Base-by-base conservation (phyloP, 805 yeast species). In the Pichia scutulata region DNA sequence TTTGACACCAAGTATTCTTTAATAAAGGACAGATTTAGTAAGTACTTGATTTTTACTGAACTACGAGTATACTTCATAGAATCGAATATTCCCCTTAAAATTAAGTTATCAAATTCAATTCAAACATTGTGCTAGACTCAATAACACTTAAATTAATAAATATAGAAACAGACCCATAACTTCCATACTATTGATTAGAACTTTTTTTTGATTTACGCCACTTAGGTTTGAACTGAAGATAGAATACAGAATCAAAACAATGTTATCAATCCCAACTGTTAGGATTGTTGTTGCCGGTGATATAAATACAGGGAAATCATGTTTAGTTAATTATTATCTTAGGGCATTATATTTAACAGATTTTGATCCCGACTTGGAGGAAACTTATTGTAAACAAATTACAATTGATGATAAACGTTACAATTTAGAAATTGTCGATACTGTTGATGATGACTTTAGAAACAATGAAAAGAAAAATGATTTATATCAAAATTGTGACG, bases 381-480 rank as follows among this genome's bases (percentile, higher is more conserved):
- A 67, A 24, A 54, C 55, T 0, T 68, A 62, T 50, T 48, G 36
- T 14, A 56, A 58, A 26, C 41, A 41, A 7, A 43, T 55, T 6
- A 33, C 61, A 39, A 65, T 73, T 24, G 74, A 74, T 50, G 69
- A 62, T 25, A 70, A 69, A 54, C 67, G 61, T 46, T 69, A 65
- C 19, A 48, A 58, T 7, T 59, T 78, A 57, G 79, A 77, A 52
- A 71, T 78, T 48, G 71, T 90, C 53, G 99, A 93, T 62, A 89
- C 97, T 3, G 96, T 96, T 1, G 98, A 97, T 43, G 84, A 84
- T 53, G 96, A 75, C 56, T 78, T 74, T 54, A 72, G 72, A 55
- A 70, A 54, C 14, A 58, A 57, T 4, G 40, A 44, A 5, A 49
- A 40, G 12, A 56, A 58, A 39, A 52, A 50, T 19, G 19, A 18